These are phyloP conservation scores for Termitomyces sp. DNA, from an alignment of 1,284 basidiomycete species.

Conservation along the genomic window DNA sequence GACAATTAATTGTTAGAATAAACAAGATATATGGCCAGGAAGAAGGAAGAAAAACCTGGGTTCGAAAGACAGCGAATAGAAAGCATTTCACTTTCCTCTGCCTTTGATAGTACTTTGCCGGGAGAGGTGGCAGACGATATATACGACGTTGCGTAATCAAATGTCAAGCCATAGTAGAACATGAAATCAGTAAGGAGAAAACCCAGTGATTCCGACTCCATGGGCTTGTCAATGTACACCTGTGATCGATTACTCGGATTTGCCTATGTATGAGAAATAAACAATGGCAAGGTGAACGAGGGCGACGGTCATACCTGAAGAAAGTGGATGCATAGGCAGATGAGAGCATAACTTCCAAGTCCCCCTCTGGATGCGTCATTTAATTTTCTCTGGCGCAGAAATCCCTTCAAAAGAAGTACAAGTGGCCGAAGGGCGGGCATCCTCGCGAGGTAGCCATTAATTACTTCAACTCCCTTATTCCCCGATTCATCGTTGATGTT, in stretches of 20 bases:
- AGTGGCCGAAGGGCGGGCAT: constrained; percentile 65
- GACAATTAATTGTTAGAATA: not conserved
- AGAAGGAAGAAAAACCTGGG: constrained; percentile 24
- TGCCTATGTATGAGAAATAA: constrained; percentile 22
- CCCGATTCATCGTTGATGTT: constrained; percentile 67
- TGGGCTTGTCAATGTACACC: constrained; percentile 33
- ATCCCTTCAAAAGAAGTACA: constrained; percentile 67
- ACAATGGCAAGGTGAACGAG: not conserved
- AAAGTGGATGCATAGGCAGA: constrained; percentile 70
- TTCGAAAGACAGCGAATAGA: constrained; percentile 42
- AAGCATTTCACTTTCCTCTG: constrained; percentile 32
- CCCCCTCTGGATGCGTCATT: constrained; percentile 72
- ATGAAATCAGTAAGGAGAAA: constrained; percentile 42
- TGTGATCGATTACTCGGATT: constrained; percentile 36
- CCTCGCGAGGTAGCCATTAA: constrained; percentile 52
- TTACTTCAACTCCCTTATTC: constrained; percentile 51
- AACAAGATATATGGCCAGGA: not conserved
- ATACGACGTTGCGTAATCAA: constrained; percentile 38
- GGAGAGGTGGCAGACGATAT: constrained; percentile 31
- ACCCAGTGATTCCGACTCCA: constrained; percentile 38
- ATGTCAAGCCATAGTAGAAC: constrained; percentile 40
- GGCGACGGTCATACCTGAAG: constrained; percentile 51
- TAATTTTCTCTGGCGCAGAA: constrained; percentile 60
- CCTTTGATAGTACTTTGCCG: constrained; percentile 32
- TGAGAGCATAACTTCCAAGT: constrained; percentile 71